Conservation (phyloP, 148 eudicot species). For the Rhododendron griersonianum region DNA sequence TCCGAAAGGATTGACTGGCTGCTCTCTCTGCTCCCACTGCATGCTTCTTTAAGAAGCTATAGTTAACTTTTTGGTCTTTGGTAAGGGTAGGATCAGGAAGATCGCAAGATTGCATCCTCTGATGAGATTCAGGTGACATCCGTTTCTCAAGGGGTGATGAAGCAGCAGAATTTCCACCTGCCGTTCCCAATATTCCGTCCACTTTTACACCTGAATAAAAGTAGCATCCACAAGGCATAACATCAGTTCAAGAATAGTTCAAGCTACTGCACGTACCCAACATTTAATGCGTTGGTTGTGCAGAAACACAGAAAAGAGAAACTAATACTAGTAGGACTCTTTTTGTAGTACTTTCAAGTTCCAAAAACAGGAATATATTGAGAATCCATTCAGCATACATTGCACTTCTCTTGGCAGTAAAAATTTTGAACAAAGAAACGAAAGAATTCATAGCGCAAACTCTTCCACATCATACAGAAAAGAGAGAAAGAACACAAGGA, state of each 20-base stretch:
- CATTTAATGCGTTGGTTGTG: background rate
- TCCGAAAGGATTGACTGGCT: conserved; percentile 38
- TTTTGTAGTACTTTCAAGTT: background rate
- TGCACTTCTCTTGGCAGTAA: background rate
- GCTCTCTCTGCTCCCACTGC: conserved; percentile 48
- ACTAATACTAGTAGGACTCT: background rate
- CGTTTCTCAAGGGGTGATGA: conserved; percentile 45
- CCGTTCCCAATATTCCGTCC: conserved; percentile 6
- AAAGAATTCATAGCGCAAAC: background rate
- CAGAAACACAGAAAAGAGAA: background rate
- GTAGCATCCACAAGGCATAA: background rate
- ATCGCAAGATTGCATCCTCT: conserved; percentile 27
- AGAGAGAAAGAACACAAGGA: background rate
- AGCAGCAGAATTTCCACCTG: conserved; percentile 32
- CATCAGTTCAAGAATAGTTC: background rate
- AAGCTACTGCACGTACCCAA: background rate
- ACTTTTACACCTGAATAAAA: conserved; percentile 31
- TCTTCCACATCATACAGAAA: background rate
- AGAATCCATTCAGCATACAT: background rate
- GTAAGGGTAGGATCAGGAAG: conserved; percentile 25
- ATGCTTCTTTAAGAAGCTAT: conserved; percentile 40
- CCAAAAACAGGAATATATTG: background rate
- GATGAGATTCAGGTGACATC: conserved; percentile 30
- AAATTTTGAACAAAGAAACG: background rate
- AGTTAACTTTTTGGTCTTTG: conserved; percentile 31